These are phyloP conservation scores for Castanospermum australe DNA, from an alignment of 306 rosid genomes.

Conservation along the genomic window DNA sequence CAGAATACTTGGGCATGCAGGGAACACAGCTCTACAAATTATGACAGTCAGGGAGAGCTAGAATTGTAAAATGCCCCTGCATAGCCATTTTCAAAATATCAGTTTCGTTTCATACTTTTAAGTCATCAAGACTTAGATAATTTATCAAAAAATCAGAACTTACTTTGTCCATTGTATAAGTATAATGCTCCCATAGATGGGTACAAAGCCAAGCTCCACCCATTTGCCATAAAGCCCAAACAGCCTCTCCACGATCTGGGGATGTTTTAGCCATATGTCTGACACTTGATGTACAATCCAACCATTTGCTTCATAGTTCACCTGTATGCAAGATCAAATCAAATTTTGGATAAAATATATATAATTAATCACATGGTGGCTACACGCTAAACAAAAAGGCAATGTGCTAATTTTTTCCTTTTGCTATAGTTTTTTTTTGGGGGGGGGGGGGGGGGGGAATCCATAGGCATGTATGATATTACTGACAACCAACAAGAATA, in stretches of 20 bases:
- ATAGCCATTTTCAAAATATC: neutral
- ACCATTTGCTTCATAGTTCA: slow-evolving; percentile 82
- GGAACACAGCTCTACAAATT: slow-evolving; percentile 1
- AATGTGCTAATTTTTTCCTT: neutral
- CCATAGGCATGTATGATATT: slow-evolving; percentile 3
- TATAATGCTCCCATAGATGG: slow-evolving; percentile 96
- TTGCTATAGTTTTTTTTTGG: neutral
- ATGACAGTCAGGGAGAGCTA: slow-evolving; percentile 3
- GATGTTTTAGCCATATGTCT: slow-evolving; percentile 90
- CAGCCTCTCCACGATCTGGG: slow-evolving; percentile 86
- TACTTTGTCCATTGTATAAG: slow-evolving; percentile 85
- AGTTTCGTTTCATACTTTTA: neutral
- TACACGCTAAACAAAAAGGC: neutral
- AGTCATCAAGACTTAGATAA: slow-evolving; percentile 10
- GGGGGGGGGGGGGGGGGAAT: too few relatives aligned
- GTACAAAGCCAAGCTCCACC: slow-evolving; percentile 95
- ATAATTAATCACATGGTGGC: neutral
- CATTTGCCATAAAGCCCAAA: slow-evolving; percentile 97
- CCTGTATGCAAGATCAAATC: slow-evolving; percentile 46
- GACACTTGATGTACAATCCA: slow-evolving; percentile 98
- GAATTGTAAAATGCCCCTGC: neutral
- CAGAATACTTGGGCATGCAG: neutral
- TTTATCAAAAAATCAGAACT: slow-evolving; percentile 29
- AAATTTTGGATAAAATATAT: slow-evolving; percentile 7
- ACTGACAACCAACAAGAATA: slow-evolving; percentile 3